Base-by-base conservation (phyloP, 768 basidiomycete species). In the Tulasnella sp. region DNA sequence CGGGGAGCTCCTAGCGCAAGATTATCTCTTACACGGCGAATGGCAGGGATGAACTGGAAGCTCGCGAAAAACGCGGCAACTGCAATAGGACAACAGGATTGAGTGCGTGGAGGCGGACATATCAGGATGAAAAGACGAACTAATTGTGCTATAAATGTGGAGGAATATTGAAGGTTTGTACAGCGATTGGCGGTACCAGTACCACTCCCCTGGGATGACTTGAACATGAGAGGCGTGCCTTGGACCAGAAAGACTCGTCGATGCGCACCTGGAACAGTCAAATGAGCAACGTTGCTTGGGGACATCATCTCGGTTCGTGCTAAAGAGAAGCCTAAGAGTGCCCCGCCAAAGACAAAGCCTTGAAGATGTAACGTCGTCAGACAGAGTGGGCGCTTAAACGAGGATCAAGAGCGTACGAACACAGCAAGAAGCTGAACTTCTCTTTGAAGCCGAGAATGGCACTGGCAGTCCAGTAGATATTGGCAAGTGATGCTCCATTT, bases 371-470 rank as follows among this genome's bases (percentile, higher is more conserved):
- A 15, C 15, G 34, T 15, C n/a, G n/a, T n/a, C n/a, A n/a, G n/a
- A n/a, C n/a, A n/a, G n/a, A n/a, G n/a, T n/a, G n/a, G n/a, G n/a
- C n/a, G n/a, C n/a, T n/a, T n/a, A n/a, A n/a, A n/a, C 8, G 13
- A 27, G 27, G 27, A 2, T n/a, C n/a, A 45, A 17, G 23, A 7
- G 7, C 3, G 27, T 19, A 47, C 60, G 3, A 29, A 61, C 60
- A 58, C 0, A 45, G 26, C 2, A 56, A 23, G 17, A 61, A 27
- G 43, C 60, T 61, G 7, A 19, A 45, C 44, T 19, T 61, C 56
- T 61, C 60, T 55, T 30, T 61, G 60, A 61, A 61, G 4, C 60
- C 60, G n/a, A 61, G 32, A n/a, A 61, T 56, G 29, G 26, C 24
- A 42, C 60, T 61, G 4, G 58, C 30, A 24, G 29, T 30, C 56